Evolutionary conservation across 768 basidiomycete species (phyloP).

Genomic region (Sistotremastrum suecicum): DNA sequence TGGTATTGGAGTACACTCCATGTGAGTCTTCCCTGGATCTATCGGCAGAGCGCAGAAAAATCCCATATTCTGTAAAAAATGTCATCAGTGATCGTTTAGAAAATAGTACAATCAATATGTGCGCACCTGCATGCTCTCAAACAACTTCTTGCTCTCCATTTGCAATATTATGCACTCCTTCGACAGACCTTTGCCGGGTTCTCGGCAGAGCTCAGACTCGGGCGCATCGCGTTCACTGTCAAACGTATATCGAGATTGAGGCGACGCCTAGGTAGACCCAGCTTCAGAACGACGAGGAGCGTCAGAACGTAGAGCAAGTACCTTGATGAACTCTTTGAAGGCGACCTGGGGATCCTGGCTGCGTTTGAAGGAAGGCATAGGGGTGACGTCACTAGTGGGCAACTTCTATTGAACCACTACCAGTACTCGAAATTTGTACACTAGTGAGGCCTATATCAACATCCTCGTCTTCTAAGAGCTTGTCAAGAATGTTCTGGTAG

Average conservation of each 20-base stretch:
- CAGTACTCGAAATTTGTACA: too few relatives aligned
- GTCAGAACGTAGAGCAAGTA: constrained; percentile 5
- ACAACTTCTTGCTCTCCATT: constrained; percentile 48
- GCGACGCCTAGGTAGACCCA: neutral
- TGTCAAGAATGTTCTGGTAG: too few relatives aligned
- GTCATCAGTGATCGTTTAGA: neutral
- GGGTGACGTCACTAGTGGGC: too few relatives aligned
- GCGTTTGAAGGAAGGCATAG: neutral
- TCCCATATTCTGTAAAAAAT: constrained; percentile 32
- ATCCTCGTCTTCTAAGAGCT: too few relatives aligned
- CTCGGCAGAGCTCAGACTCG: constrained; percentile 45
- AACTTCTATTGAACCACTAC: too few relatives aligned
- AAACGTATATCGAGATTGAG: constrained; percentile 38
- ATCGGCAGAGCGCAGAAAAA: constrained; percentile 59
- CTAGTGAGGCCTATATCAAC: too few relatives aligned
- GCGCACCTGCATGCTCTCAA: constrained; percentile 59
- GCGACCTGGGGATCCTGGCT: constrained; percentile 15
- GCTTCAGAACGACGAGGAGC: neutral
- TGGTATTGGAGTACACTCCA: constrained; percentile 56
- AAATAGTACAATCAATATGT: neutral
- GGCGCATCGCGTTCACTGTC: constrained; percentile 45
- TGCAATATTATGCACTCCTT: constrained; percentile 42
- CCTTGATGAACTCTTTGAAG: constrained; percentile 24
- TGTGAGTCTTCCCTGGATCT: constrained; percentile 49
- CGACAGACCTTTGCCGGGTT: constrained; percentile 20